Evolutionary conservation across 2,329 filamentous ascomycete species (phyloP).

Genomic region (Alternaria brassicicola): DNA sequence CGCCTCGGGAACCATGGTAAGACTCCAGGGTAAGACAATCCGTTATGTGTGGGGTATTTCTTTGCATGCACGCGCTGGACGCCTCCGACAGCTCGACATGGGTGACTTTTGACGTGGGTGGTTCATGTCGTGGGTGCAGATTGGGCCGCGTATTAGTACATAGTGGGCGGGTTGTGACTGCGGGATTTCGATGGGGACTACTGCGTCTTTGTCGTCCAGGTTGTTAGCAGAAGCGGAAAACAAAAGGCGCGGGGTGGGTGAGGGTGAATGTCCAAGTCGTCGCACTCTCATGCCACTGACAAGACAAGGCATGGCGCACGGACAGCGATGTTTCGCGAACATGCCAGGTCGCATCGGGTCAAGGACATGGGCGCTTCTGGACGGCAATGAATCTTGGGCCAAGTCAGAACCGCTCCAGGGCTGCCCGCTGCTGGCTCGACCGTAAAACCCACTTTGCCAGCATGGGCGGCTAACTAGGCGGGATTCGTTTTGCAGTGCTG

Average conservation of each 20-base stretch:
- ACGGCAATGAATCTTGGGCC: neutral
- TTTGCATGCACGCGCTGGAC: neutral
- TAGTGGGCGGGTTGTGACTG: neutral
- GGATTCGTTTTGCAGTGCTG: neutral
- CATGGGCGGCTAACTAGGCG: neutral
- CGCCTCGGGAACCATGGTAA: constrained; percentile 17
- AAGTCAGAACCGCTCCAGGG: constrained; percentile 2
- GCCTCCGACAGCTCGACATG: constrained; percentile 14
- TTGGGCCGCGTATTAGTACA: neutral
- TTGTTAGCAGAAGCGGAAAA: neutral
- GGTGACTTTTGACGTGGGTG: constrained; percentile 19
- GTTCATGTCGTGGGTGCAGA: constrained; percentile 22
- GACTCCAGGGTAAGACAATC: neutral
- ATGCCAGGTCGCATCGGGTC: neutral
- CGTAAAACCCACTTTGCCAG: neutral
- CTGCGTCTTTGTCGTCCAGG: neutral
- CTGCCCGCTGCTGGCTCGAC: neutral
- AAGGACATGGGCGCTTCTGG: neutral
- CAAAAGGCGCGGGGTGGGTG: neutral
- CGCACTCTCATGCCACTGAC: neutral
- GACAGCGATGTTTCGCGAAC: constrained; percentile 4
- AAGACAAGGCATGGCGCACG: constrained; percentile 1
- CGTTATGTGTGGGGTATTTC: neutral
- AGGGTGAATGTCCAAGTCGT: neutral
- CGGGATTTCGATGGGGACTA: neutral